Evolutionary conservation across 352 stramenopile genomes (phyloP).

Genomic region (Phytopythium oedochilum): DNA sequence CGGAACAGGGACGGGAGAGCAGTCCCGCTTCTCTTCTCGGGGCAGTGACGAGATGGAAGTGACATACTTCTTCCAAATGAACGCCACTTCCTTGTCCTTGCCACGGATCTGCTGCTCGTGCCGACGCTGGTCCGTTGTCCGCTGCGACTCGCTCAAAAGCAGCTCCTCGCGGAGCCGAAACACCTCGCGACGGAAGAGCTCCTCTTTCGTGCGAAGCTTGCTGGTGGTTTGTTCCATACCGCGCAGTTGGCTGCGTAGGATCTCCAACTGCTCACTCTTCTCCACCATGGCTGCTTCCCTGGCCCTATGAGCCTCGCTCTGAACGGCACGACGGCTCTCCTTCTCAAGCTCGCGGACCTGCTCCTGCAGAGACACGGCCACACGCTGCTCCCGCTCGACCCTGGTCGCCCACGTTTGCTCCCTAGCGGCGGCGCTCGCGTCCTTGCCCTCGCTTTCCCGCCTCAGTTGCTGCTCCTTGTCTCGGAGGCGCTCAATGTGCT

Average conservation of each 20-base stretch:
- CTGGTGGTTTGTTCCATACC: slow-evolving; percentile 16
- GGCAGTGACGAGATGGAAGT: slow-evolving; percentile 21
- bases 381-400: slow-evolving; percentile 25
- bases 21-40: neutral
- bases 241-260: slow-evolving; percentile 21
- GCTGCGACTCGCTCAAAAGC: slow-evolving; percentile 51
- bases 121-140: slow-evolving; percentile 43
- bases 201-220: slow-evolving; percentile 42
- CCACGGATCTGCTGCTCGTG: slow-evolving; percentile 42
- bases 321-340: slow-evolving; percentile 8
- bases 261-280: slow-evolving; percentile 23
- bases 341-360: slow-evolving; percentile 25
- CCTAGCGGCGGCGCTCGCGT: neutral
- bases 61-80: slow-evolving; percentile 71
- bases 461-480: slow-evolving; percentile 4
- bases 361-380: slow-evolving; percentile 24
- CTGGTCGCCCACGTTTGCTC: slow-evolving; percentile 20
- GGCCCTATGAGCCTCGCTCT: slow-evolving; percentile 13
- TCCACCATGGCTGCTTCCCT: slow-evolving; percentile 18
- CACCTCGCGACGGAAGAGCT: slow-evolving; percentile 40
- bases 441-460: slow-evolving; percentile 7
- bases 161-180: slow-evolving; percentile 55
- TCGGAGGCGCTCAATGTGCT: slow-evolving; percentile 11
- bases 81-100: slow-evolving; percentile 62
- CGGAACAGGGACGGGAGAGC: neutral